Conservation (phyloP, 2,329 filamentous ascomycete species). For the Pseudogymnoascus destructans region DNA sequence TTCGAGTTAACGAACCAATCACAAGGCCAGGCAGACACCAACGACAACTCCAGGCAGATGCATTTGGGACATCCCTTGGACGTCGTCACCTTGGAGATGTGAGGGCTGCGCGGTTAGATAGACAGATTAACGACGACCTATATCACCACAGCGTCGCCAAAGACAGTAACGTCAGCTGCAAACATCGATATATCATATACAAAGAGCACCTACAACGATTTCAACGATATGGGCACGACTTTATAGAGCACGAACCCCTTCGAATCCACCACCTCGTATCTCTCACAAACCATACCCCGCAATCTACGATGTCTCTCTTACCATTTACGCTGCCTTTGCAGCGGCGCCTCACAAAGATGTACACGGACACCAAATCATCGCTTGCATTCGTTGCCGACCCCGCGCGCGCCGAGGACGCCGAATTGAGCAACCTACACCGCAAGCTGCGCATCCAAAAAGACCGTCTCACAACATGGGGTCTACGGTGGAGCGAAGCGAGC, state of each 20-base stretch:
- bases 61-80: neutral
- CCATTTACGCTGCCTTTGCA: constrained; percentile 34
- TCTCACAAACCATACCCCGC: neutral
- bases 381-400: constrained; percentile 59
- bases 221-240: neutral
- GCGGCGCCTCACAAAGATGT: constrained; percentile 55
- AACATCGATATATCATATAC: neutral
- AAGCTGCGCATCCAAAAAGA: constrained; percentile 72
- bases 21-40: neutral
- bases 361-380: constrained; percentile 69
- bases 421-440: constrained; percentile 58
- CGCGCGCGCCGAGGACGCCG: constrained; percentile 49
- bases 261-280: neutral
- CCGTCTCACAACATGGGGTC: constrained; percentile 63
- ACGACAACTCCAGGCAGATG: constrained; percentile 1
- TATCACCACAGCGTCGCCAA: neutral
- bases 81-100: neutral
- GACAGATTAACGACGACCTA: neutral
- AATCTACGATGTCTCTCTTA: neutral
- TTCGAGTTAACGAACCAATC: neutral
- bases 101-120: neutral
- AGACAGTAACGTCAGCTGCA: neutral
- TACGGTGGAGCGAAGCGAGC: constrained; percentile 64
- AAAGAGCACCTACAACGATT: neutral
- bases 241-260: neutral